Base-by-base conservation (phyloP, 2,329 filamentous ascomycete genomes). In the Fusarium succisae region DNA sequence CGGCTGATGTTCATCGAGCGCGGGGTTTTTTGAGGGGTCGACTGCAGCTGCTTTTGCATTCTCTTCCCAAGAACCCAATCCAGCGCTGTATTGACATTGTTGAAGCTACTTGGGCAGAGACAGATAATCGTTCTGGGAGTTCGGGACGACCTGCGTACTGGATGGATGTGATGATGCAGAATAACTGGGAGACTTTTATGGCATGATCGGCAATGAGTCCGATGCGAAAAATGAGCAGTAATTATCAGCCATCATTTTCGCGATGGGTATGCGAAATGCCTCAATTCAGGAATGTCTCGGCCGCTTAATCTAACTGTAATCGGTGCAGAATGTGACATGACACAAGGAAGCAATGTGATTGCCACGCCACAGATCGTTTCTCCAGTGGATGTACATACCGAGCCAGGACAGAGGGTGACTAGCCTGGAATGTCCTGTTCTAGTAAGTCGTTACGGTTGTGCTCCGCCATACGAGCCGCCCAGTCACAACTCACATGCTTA, bases 81-180 rank as follows among this genome's bases (percentile, higher is more conserved):
- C 51, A 39, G 15, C 35, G 51, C 0, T 55, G 51, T 1, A 55
- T 55, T 0, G 37, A 55, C 3, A 39, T 55, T 8, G 24, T 55
- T 10, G 37, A 55, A 2, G 51, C 51, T 10, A 55, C 51, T 0
- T 55, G 51, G 51, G 20, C 35, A 0, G 37, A 38, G 24, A 39
- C 51, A 4, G 51, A 55, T 17, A 55, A n/a, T 39, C 35, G 20
- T 0, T 0, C 1, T 8, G 24, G 24, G 10, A n/a, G 11, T 10
- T 5, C 10, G 1, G 35, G 51, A 8, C 37, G 24, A 10, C 20
- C 51, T 39, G 24, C 37, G 2, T 55, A 55, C 0, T 55, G 51
- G 51, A 55, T 55, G 51, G 51, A 55, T 11, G 37, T 55, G 18
- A 55, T 55, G 51, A 55, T 55, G 11, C 35, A 39, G 51, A 55